These are phyloP conservation scores for Alternaria burnsii DNA, from an alignment of 2,329 filamentous ascomycete genomes.

Conservation along the genomic window DNA sequence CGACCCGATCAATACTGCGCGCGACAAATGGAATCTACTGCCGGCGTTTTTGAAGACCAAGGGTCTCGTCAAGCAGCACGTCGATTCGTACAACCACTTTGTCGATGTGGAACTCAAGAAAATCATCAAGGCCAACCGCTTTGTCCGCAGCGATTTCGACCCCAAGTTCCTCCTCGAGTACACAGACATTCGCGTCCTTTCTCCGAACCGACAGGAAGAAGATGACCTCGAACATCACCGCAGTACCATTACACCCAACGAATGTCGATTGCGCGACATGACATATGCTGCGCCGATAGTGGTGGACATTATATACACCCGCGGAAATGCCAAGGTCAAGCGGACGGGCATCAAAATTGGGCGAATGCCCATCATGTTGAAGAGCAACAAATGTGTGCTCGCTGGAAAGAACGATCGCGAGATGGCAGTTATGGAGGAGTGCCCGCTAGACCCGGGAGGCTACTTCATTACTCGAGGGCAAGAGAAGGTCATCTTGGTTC, in stretches of 20 bases:
- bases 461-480: slow-evolving; percentile 98
- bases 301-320: slow-evolving; percentile 89
- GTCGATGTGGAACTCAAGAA: slow-evolving; percentile 96
- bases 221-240: slow-evolving; percentile 64
- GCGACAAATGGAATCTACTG: slow-evolving; percentile 96
- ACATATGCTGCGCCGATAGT: slow-evolving; percentile 97
- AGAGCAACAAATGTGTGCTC: slow-evolving; percentile 91
- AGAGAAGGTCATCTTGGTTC: slow-evolving; percentile 97
- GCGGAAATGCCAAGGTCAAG: slow-evolving; percentile 78
- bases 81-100: slow-evolving; percentile 99
- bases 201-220: slow-evolving; percentile 80
- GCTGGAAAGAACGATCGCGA: slow-evolving; percentile 82
- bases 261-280: slow-evolving; percentile 94
- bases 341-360: slow-evolving; percentile 81
- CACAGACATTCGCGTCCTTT: slow-evolving; percentile 86
- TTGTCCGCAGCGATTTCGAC: slow-evolving; percentile 90
- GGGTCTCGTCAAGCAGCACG: slow-evolving; percentile 94
- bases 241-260: slow-evolving; percentile 82
- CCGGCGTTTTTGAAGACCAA: slow-evolving; percentile 99
- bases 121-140: slow-evolving; percentile 90
- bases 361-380: slow-evolving; percentile 94
- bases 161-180: slow-evolving; percentile 91
- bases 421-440: slow-evolving; percentile 94
- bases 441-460: slow-evolving; percentile 91
- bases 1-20: slow-evolving; percentile 73